Percentiles rank a stretch among this genome's conserved stretches.
Conservation (phyloP, 2,329 filamentous ascomycete species). For the Pseudogymnoascus sp. region DNA sequence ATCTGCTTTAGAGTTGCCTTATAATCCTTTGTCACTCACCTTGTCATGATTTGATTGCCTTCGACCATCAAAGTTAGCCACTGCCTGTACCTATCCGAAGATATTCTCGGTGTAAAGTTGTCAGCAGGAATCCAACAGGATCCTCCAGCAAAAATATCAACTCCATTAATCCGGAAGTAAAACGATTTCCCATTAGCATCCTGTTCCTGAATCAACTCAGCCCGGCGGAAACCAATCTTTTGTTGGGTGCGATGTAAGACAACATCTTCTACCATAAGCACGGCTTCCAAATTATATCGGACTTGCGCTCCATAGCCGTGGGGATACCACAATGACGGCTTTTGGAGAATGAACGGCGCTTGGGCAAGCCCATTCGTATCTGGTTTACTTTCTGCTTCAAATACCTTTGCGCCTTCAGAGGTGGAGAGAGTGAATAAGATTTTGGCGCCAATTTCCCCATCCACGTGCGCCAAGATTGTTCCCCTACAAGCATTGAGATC, state of each 20-base stretch:
- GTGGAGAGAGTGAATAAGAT: conserved; percentile 24
- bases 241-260: conserved; percentile 29
- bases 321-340: conserved; percentile 68
- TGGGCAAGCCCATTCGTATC: conserved; percentile 35
- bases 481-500: conserved; percentile 35
- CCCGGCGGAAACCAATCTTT: conserved; percentile 48
- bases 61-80: conserved; percentile 55
- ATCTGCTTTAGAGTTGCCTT: no score
- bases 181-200: conserved; percentile 54
- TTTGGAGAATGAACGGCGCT: conserved; percentile 41
- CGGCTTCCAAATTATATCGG: conserved; percentile 59
- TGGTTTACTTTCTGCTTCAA: conserved; percentile 45
- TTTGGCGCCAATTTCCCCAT: conserved; percentile 28
- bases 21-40: no score
- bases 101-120: conserved; percentile 50
- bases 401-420: conserved; percentile 21
- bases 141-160: conserved; percentile 57
- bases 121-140: conserved; percentile 62
- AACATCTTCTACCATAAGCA: conserved; percentile 38
- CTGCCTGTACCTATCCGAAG: conserved; percentile 45
- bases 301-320: conserved; percentile 65
- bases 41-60: conserved; percentile 56
- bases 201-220: conserved; percentile 32
- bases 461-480: conserved; percentile 32
- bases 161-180: conserved; percentile 56